Percentiles rank a stretch among this genome's conserved stretches.
These are phyloP conservation scores for Sequoia sempervirens DNA, from an alignment of 75 land plant genomes.

Conservation along the genomic window DNA sequence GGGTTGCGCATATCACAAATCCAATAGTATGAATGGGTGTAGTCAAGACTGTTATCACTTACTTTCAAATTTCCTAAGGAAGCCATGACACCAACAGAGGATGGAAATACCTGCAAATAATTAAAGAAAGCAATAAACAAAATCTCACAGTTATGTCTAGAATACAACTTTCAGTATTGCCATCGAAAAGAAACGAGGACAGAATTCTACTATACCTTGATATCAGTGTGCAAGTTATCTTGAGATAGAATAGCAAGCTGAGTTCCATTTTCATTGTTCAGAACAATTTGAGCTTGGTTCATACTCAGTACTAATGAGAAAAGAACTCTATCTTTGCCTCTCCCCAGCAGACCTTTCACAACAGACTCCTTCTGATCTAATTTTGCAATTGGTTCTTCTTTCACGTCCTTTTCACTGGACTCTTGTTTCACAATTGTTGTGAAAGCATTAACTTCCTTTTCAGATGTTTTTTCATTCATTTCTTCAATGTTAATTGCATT, in stretches of 20 bases:
- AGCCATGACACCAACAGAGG: conserved; percentile 81
- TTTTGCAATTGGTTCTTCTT: not conserved
- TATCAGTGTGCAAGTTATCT: conserved; percentile 67
- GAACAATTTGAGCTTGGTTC: conserved; percentile 68
- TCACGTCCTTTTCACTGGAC: not conserved
- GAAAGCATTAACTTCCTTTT: not conserved
- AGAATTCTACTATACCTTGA: conserved; percentile 50
- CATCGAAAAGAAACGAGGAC: conserved; percentile 1
- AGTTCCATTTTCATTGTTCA: conserved; percentile 76
- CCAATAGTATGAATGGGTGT: conserved; percentile 72
- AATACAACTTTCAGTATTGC: not conserved
- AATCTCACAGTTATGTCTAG: not conserved
- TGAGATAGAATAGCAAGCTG: conserved; percentile 76
- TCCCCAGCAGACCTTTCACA: conserved; percentile 80
- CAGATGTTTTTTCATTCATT: conserved; percentile 21
- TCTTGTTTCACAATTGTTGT: not conserved
- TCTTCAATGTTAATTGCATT: conserved; percentile 68
- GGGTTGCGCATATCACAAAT: conserved; percentile 94
- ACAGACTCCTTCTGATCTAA: conserved; percentile 40
- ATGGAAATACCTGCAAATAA: conserved; percentile 70
- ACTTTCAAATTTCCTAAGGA: conserved; percentile 87
- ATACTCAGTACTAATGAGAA: conserved; percentile 68
- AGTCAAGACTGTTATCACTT: conserved; percentile 73
- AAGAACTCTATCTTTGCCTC: conserved; percentile 73
- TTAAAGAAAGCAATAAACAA: not conserved